These are phyloP conservation scores for Dactylis glomerata DNA, from an alignment of 176 grass and related monocot genomes.

Conservation along the genomic window DNA sequence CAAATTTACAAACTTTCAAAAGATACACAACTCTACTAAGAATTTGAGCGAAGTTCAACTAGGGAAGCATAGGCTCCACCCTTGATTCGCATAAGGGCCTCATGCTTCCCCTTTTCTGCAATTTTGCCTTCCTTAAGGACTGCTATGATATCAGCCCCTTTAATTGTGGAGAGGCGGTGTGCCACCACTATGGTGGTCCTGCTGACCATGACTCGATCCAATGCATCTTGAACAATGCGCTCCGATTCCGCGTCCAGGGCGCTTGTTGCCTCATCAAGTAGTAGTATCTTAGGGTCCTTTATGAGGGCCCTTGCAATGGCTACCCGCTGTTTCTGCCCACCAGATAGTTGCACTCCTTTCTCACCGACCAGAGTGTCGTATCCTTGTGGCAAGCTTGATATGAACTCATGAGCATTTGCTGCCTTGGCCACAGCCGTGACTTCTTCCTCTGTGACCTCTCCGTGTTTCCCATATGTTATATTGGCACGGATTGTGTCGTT, in stretches of 20 bases:
- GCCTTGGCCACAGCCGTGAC: constrained; percentile 40
- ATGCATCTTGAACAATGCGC: constrained; percentile 47
- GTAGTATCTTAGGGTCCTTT: constrained; percentile 59
- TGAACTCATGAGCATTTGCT: constrained; percentile 58
- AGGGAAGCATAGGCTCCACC: constrained; percentile 53
- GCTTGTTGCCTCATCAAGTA: constrained; percentile 64
- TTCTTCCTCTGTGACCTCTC: constrained; percentile 52
- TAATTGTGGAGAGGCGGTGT: constrained; percentile 61
- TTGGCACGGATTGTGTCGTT: constrained; percentile 61
- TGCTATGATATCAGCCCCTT: constrained; percentile 58
- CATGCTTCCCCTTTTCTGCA: constrained; percentile 53
- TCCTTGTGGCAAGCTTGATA: constrained; percentile 54
- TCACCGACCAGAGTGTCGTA: constrained; percentile 52
- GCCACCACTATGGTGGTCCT: constrained; percentile 55
- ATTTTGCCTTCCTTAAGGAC: constrained; percentile 57
- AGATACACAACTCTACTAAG: constrained; percentile 18
- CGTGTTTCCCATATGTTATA: constrained; percentile 47
- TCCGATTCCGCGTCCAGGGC: constrained; percentile 57
- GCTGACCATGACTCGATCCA: constrained; percentile 51
- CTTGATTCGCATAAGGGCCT: constrained; percentile 42
- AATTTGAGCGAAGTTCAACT: constrained; percentile 32
- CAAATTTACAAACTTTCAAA: background rate
- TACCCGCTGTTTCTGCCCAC: constrained; percentile 59
- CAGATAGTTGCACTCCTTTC: constrained; percentile 57
- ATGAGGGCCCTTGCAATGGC: constrained; percentile 65